Percentiles rank a stretch among this genome's conserved stretches.
These are phyloP conservation scores for Penicillium sclerotigenum DNA, from an alignment of 2,329 filamentous ascomycete species.

Conservation along the genomic window DNA sequence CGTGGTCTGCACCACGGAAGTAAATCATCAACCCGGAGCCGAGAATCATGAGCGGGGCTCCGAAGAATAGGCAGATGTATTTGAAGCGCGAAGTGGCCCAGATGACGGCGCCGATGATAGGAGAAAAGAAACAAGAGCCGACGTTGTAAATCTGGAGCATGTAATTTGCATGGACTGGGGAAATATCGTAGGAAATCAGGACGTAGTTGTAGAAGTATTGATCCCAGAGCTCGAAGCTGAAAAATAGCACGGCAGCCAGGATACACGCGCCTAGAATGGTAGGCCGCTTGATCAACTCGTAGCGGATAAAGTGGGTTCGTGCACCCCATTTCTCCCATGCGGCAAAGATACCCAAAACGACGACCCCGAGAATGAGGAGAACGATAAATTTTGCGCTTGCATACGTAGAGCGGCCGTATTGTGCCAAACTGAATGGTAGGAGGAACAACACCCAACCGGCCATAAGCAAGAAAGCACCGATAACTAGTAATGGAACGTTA, in stretches of 20 bases:
- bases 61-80: conserved; percentile 50
- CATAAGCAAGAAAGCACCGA: conserved; percentile 48
- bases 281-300: conserved; percentile 48
- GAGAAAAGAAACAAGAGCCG: conserved; percentile 51
- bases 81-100: conserved; percentile 53
- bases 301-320: conserved; percentile 54
- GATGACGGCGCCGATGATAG: conserved; percentile 51
- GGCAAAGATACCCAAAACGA: conserved; percentile 53
- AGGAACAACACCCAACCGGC: conserved; percentile 62
- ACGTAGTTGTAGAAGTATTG: conserved; percentile 55
- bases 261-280: conserved; percentile 54
- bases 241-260: conserved; percentile 48
- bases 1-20: conserved; percentile 50
- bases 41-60: conserved; percentile 51
- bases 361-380: conserved; percentile 54
- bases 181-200: conserved; percentile 51
- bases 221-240: conserved; percentile 54
- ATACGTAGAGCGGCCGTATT: conserved; percentile 43
- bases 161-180: conserved; percentile 44
- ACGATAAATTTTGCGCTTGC: conserved; percentile 48
- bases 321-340: conserved; percentile 56
- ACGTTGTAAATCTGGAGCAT: conserved; percentile 54
- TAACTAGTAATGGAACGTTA: conserved; percentile 11
- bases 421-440: conserved; percentile 60
- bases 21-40: conserved; percentile 56